phyloP scores from a whole-genome alignment of 208 protist genomes.

The Leishmania amazonensis region DNA sequence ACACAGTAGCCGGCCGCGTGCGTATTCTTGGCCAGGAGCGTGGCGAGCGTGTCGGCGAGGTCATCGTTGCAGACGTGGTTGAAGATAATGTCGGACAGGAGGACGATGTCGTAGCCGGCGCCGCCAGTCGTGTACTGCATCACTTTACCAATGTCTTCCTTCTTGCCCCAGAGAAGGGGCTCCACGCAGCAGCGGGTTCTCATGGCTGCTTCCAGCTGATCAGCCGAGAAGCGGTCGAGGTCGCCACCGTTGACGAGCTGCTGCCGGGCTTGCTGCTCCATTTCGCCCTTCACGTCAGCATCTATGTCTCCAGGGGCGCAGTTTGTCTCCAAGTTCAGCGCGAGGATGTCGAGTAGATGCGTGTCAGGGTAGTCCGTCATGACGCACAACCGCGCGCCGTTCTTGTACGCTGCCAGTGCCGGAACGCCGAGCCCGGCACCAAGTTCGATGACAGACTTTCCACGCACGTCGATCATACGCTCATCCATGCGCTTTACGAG shows the following conservation, averaged over 20 bases:
- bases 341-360: constrained; percentile 76
- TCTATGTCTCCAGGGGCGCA: constrained; percentile 46
- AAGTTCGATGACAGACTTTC: constrained; percentile 81
- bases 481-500: constrained; percentile 87
- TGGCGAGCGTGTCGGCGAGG: constrained; percentile 69
- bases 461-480: constrained; percentile 65
- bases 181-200: constrained; percentile 52
- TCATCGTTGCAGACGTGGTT: constrained; percentile 92
- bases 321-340: constrained; percentile 76
- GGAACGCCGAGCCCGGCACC: constrained; percentile 88
- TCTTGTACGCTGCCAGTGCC: constrained; percentile 63
- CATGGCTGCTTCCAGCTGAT: constrained; percentile 11
- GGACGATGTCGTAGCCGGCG: constrained; percentile 75
- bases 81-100: constrained; percentile 93
- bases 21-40: constrained; percentile 39
- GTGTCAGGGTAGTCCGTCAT: constrained; percentile 86
- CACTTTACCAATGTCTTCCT: constrained; percentile 66
- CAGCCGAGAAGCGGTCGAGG: constrained; percentile 5
- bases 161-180: constrained; percentile 86
- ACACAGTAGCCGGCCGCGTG: constrained; percentile 84
- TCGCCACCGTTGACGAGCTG: constrained; percentile 9
- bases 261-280: constrained; percentile 8
- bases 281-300: constrained; percentile 40
- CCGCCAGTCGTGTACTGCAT: constrained; percentile 56
- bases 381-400: constrained; percentile 72